Evolutionary conservation across 2,329 filamentous ascomycete genomes (phyloP).

Genomic region (Curvularia sp.): DNA sequence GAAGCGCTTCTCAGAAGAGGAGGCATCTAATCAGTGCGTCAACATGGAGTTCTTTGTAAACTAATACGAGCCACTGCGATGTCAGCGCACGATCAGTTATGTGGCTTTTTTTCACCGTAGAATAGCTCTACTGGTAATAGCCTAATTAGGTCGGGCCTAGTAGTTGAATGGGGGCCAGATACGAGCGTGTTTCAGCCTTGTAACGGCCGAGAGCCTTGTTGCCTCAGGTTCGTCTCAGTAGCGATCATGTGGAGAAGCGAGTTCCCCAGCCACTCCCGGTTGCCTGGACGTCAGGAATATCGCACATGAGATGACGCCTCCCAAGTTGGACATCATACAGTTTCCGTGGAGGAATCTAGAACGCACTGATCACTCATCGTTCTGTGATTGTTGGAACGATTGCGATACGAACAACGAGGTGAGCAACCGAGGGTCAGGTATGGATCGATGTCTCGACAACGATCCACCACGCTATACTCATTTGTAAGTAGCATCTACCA

Average conservation of each 20-base stretch:
- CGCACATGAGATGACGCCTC: constrained; percentile 6
- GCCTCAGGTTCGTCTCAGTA: constrained; percentile 29
- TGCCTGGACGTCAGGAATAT: constrained; percentile 1
- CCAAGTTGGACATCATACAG: constrained; percentile 5
- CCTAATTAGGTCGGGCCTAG: too few relatives aligned
- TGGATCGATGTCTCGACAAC: constrained; percentile 2
- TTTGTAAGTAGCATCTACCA: background rate
- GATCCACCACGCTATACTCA: background rate
- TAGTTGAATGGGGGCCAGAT: background rate
- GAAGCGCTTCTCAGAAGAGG: too few relatives aligned
- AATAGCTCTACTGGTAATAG: too few relatives aligned
- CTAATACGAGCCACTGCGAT: too few relatives aligned
- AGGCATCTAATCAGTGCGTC: too few relatives aligned
- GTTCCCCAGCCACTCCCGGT: constrained; percentile 3
- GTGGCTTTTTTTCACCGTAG: too few relatives aligned
- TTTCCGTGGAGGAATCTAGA: constrained; percentile 6
- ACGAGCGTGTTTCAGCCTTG: constrained; percentile 23
- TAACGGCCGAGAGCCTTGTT: constrained; percentile 13
- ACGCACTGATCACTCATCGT: constrained; percentile 4
- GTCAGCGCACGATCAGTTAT: too few relatives aligned
- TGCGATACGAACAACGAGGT: constrained; percentile 9
- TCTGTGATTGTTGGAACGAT: constrained; percentile 6
- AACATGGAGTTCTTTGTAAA: too few relatives aligned
- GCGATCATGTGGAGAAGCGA: constrained; percentile 6
- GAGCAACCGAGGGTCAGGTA: background rate